phyloP scores from a whole-genome alignment of 2,329 filamentous ascomycete genomes.

The Domatiomyces catenatus region DNA sequence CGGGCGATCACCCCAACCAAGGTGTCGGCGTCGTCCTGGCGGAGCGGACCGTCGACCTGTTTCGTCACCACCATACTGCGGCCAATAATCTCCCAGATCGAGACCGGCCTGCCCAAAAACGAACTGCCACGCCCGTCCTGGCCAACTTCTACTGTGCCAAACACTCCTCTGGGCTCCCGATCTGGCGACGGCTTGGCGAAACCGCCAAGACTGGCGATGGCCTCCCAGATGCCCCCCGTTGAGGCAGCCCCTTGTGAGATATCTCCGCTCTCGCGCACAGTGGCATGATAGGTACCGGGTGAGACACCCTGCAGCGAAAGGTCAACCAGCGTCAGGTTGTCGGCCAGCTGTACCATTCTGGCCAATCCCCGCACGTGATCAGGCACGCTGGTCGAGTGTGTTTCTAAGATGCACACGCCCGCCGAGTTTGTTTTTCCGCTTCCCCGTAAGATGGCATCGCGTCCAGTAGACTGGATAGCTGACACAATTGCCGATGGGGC shows the following conservation, averaged over 20 bases:
- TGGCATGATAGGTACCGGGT: slow-evolving; percentile 68
- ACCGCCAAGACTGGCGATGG: slow-evolving; percentile 28
- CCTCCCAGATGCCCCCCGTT: slow-evolving; percentile 68
- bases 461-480: slow-evolving; percentile 75
- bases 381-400: slow-evolving; percentile 45
- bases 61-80: slow-evolving; percentile 77
- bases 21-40: slow-evolving; percentile 66
- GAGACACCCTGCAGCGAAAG: slow-evolving; percentile 69
- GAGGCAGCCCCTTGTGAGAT: slow-evolving; percentile 70
- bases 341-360: slow-evolving; percentile 81
- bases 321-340: slow-evolving; percentile 68
- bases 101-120: slow-evolving; percentile 67
- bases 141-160: slow-evolving; percentile 64
- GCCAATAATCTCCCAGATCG: slow-evolving; percentile 94
- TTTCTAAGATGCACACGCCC: slow-evolving; percentile 92
- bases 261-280: slow-evolving; percentile 72
- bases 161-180: slow-evolving; percentile 41
- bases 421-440: slow-evolving; percentile 79
- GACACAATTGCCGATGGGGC: slow-evolving; percentile 78
- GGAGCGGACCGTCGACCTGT: slow-evolving; percentile 43
- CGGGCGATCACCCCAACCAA: slow-evolving; percentile 86
- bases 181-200: slow-evolving; percentile 10
- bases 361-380: slow-evolving; percentile 71
- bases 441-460: slow-evolving; percentile 86
- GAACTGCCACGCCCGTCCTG: slow-evolving; percentile 59